phyloP scores from a whole-genome alignment of 2,329 filamentous ascomycete species.

The Sporothrix sp. region DNA sequence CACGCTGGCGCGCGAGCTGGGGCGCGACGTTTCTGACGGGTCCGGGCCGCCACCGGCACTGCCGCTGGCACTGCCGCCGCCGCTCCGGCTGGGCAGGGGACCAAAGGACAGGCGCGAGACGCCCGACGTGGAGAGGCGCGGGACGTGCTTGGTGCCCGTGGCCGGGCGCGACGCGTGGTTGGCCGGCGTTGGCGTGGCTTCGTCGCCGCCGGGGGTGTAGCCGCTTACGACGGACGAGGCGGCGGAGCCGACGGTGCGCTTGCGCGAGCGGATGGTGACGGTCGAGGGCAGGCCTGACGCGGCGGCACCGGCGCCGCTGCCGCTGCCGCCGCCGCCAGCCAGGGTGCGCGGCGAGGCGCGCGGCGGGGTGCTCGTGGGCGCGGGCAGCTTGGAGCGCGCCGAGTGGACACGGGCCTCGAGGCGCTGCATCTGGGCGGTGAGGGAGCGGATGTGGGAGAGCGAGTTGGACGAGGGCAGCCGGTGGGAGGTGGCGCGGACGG shows the following conservation, averaged over 20 bases:
- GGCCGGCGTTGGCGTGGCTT: conserved; percentile 40
- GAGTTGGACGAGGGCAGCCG: conserved; percentile 55
- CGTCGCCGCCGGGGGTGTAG: conserved; percentile 35
- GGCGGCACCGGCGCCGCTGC: conserved; percentile 28
- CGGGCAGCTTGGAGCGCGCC: conserved; percentile 82
- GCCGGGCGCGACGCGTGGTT: conserved; percentile 21
- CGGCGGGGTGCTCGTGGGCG: conserved; percentile 67
- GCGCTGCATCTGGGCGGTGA: conserved; percentile 95
- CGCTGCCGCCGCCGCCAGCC: no score
- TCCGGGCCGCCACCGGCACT: no score
- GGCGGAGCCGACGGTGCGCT: conserved; percentile 52
- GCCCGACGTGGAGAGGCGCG: conserved; percentile 51
- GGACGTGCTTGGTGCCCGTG: conserved; percentile 37
- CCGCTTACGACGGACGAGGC: conserved; percentile 31
- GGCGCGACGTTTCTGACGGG: conserved; percentile 49
- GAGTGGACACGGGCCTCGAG: conserved; percentile 89
- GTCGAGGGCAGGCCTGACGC: conserved; percentile 40
- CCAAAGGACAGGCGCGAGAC: conserved; percentile 56
- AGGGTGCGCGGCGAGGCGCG: conserved; percentile 62
- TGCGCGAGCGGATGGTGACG: conserved; percentile 58
- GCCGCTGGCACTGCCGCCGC: conserved; percentile 26
- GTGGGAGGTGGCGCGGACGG: conserved; percentile 36
- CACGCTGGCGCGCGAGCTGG: conserved; percentile 62
- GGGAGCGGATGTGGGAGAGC: conserved; percentile 80
- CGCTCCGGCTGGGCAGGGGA: conserved; percentile 43